These are phyloP conservation scores for Colletotrichum horii DNA, from an alignment of 2,329 filamentous ascomycete species.

Conservation along the genomic window DNA sequence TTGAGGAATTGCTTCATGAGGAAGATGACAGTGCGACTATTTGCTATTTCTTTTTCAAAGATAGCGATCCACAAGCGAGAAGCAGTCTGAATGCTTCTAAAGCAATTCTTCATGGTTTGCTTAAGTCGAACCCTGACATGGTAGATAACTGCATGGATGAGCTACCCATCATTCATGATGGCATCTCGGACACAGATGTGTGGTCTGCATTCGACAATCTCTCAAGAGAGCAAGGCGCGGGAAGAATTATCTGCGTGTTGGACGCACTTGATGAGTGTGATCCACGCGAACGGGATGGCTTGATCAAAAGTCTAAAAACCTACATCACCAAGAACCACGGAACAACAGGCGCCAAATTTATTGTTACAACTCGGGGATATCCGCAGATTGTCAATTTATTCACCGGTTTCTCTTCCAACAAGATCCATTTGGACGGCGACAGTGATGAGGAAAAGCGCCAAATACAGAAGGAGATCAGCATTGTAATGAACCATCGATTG, in stretches of 20 bases:
- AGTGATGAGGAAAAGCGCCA: background rate
- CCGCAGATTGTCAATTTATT: background rate
- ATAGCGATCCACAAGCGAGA: background rate
- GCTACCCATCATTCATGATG: accelerated
- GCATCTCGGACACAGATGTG: background rate
- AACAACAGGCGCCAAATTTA: background rate
- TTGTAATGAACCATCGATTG: background rate
- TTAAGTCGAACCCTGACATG: background rate
- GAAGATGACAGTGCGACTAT: background rate
- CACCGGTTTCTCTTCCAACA: background rate
- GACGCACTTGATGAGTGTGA: background rate
- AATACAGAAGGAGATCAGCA: background rate
- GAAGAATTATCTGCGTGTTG: background rate
- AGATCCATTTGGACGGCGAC: background rate
- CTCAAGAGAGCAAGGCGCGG: background rate
- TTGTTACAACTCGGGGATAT: background rate
- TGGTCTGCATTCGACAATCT: background rate
- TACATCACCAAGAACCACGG: accelerated
- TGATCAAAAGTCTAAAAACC: accelerated
- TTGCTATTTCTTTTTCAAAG: background rate
- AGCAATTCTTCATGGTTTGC: background rate
- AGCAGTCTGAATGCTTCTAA: background rate
- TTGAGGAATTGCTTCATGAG: background rate
- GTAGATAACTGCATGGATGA: background rate
- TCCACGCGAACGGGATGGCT: background rate